Base-by-base conservation (phyloP, 306 rosid genomes). In the Trifolium fragiferum region DNA sequence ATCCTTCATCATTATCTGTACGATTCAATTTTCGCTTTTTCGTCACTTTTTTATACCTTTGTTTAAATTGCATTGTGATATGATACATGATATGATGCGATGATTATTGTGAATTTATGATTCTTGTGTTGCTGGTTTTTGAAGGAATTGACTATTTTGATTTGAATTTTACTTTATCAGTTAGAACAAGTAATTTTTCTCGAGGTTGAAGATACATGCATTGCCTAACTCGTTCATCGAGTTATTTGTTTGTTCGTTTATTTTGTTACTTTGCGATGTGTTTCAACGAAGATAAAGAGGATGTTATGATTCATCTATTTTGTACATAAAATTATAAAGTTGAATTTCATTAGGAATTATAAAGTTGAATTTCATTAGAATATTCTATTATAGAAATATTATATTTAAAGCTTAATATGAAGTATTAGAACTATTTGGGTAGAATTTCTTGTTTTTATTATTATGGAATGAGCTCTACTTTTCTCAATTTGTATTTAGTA, bases 1-100 rank as follows among this genome's bases (percentile, higher is more conserved):
- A 90, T 92, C 97, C 67, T 72, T 92, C 87, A 75, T 94, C 75
- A 90, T 92, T 81, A 90, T 82, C 51, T 87, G 98, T 93, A 89
- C 62, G 93, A 67, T 79, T 57, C 55, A 1, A 53, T 76, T 16
- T 66, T 38, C 3, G 1, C 51, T 41, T 25, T 66, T 44, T 11
- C n/a, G 1, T 25, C 9, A 8, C 43, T 40, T 4, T 4, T 7
- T 38, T 51, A 66, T 49, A 38, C 7, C 32, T 7, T 6, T 10
- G 1, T 44, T 66, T 64, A 14, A 6, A 15, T 81, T 20, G 16
- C 41, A 23, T 51, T 71, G 50, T 44, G 50, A 44, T 44, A 6
- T 35, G 5, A 1, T 23, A 2, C 2, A 1, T 57, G 62, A 57
- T 21, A 2, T 18, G 7, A 20, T 53, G 27, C 1, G 14, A 21